Percentiles rank a stretch among this genome's conserved stretches.
phyloP scores from a whole-genome alignment of 345 rosid genomes.

The Pistacia atlantica region DNA sequence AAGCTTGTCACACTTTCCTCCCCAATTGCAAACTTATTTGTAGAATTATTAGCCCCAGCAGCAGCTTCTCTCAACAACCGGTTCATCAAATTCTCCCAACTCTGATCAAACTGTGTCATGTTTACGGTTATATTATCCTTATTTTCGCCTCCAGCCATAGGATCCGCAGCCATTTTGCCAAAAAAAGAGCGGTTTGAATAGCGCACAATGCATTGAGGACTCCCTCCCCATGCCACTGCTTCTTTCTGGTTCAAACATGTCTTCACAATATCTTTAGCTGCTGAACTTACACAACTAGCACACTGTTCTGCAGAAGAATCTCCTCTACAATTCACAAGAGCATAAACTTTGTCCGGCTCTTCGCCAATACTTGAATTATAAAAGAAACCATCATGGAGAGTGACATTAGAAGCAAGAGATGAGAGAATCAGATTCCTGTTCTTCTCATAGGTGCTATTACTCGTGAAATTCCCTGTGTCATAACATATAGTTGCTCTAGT shows the following conservation, averaged over 20 bases:
- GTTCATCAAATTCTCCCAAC: slow-evolving; percentile 36
- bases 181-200: slow-evolving; percentile 36
- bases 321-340: slow-evolving; percentile 35
- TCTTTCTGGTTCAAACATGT: slow-evolving; percentile 42
- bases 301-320: slow-evolving; percentile 32
- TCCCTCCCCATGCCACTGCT: slow-evolving; percentile 31
- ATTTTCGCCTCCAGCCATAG: neutral
- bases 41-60: slow-evolving; percentile 11
- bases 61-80: slow-evolving; percentile 22
- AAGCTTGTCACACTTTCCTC: slow-evolving; percentile 14
- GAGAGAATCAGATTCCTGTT: slow-evolving; percentile 29
- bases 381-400: slow-evolving; percentile 28
- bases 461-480: neutral
- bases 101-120: slow-evolving; percentile 24
- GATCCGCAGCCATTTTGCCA: neutral
- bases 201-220: slow-evolving; percentile 33
- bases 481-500: neutral
- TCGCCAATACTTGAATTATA: slow-evolving; percentile 27
- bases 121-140: slow-evolving; percentile 3
- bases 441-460: slow-evolving; percentile 12
- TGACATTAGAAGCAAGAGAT: slow-evolving; percentile 18
- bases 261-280: slow-evolving; percentile 15
- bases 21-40: slow-evolving; percentile 43
- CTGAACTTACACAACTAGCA: slow-evolving; percentile 20
- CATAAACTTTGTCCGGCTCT: slow-evolving; percentile 19